Evolutionary conservation across 768 basidiomycete species (phyloP), one percentile per base, ranked within the genome.

Genomic region (Pleurotus sapidus): DNA sequence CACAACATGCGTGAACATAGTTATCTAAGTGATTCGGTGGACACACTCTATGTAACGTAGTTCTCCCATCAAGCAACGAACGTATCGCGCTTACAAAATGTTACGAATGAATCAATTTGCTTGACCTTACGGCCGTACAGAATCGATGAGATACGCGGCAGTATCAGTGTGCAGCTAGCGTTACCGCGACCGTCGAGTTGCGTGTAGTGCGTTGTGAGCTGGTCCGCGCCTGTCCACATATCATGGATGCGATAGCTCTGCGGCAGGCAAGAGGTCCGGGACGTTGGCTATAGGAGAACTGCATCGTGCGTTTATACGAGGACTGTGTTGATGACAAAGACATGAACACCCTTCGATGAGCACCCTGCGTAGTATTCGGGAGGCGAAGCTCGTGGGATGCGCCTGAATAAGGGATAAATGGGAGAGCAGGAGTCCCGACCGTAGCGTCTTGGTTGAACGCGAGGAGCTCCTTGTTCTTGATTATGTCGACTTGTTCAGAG

Each of bases 321-420:
- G 42, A 45, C 4, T n/a, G 76, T 81, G 65, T 83, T 83, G 64
- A 83, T 77, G 56, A 83, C 75, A 64, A 83, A 84, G 2, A 83
- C 78, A 59, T 84, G 82, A 2, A 64, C 73, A 8, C 83, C 83
- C 59, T 77, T 79, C 24, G 71, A 68, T 1, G 83, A 84, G 15
- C 60, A 59, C 3, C 82, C 82, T 6, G 77, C 66, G 62, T 79
- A 84, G 59, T 79, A 83, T 67, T 82, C 79, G 3, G 81, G 82
- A 39, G 80, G 77, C 0, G 75, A 73, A 5, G 77, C 77, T n/a
- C 3, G 70, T 65, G 2, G 2, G 75, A 68, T 7, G 74, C 69
- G n/a, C 66, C 64, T 12, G 76, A 58, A 17, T 68, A 72, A 2
- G 80, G 67, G 27, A 70, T 73, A 71, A 83, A 83, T 5, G 81